phyloP scores from a whole-genome alignment of 2,329 filamentous ascomycete species.

The Aspergillus bombycis region DNA sequence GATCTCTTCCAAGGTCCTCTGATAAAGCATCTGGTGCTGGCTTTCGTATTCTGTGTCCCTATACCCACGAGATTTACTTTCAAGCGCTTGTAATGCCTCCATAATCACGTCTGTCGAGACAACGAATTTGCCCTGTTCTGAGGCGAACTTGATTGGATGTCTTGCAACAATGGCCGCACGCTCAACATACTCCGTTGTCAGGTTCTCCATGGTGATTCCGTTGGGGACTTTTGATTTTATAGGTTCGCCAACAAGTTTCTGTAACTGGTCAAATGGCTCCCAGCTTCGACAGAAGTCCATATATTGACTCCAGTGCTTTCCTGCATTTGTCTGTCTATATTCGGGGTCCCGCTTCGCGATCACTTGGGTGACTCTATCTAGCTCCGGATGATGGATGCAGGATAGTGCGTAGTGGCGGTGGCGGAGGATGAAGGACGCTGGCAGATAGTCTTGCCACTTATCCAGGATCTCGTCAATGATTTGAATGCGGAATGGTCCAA shows the following conservation, averaged over 20 bases:
- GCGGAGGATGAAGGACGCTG: constrained; percentile 16
- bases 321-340: not conserved
- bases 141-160: not conserved
- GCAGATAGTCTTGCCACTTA: constrained; percentile 20
- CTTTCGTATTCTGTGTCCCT: not conserved
- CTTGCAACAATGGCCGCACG: not conserved
- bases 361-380: constrained; percentile 8
- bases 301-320: not conserved
- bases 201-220: not conserved
- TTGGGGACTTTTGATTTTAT: not conserved
- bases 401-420: constrained; percentile 21
- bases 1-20: not conserved
- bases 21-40: not conserved
- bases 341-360: not conserved
- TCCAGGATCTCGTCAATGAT: constrained; percentile 8
- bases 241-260: not conserved
- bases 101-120: not conserved
- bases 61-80: not conserved
- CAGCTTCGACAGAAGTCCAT: not conserved
- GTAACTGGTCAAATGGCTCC: not conserved
- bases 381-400: constrained; percentile 10
- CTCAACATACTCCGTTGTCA: not conserved
- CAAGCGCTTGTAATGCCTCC: not conserved
- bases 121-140: not conserved
- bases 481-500: constrained; percentile 22